phyloP scores from a whole-genome alignment of 148 eudicot species.

The Simmondsia chinensis region DNA sequence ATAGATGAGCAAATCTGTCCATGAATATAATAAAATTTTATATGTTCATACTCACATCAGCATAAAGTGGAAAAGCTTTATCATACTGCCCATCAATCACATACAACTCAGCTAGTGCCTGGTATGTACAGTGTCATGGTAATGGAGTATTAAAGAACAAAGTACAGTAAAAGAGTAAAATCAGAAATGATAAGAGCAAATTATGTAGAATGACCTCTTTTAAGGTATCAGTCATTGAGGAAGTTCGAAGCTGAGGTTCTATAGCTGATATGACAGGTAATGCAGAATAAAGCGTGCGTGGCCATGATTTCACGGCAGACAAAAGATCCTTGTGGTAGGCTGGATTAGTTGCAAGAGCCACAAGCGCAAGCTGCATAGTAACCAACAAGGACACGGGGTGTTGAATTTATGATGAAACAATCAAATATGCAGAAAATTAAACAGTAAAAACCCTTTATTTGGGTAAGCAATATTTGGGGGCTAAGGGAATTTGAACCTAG shows the following conservation, averaged over 20 bases:
- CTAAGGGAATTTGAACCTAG: no score
- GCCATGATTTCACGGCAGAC: slow-evolving; percentile 85
- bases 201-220: slow-evolving; percentile 55
- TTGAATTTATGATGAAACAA: slow-evolving; percentile 4
- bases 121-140: slow-evolving; percentile 7
- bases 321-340: slow-evolving; percentile 83
- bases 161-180: slow-evolving; percentile 8
- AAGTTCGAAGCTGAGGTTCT: slow-evolving; percentile 86
- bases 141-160: slow-evolving; percentile 5
- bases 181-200: slow-evolving; percentile 1
- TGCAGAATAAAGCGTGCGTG: slow-evolving; percentile 68
- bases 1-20: no score
- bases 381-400: slow-evolving; percentile 8
- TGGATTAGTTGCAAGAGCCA: slow-evolving; percentile 71
- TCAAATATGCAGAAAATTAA: slow-evolving; percentile 8
- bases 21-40: background rate
- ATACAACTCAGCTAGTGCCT: slow-evolving; percentile 93
- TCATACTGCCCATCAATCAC: slow-evolving; percentile 79
- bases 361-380: slow-evolving; percentile 77
- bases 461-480: no score
- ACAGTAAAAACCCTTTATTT: slow-evolving; percentile 56
- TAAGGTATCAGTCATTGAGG: slow-evolving; percentile 61
- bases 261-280: slow-evolving; percentile 69
- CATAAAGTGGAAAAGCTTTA: slow-evolving; percentile 79
- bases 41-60: slow-evolving; percentile 66